Percentiles rank a stretch among this genome's conserved stretches.
Evolutionary conservation across 2,329 filamentous ascomycete species (phyloP).

Genomic region (Hypoxylon sp.): DNA sequence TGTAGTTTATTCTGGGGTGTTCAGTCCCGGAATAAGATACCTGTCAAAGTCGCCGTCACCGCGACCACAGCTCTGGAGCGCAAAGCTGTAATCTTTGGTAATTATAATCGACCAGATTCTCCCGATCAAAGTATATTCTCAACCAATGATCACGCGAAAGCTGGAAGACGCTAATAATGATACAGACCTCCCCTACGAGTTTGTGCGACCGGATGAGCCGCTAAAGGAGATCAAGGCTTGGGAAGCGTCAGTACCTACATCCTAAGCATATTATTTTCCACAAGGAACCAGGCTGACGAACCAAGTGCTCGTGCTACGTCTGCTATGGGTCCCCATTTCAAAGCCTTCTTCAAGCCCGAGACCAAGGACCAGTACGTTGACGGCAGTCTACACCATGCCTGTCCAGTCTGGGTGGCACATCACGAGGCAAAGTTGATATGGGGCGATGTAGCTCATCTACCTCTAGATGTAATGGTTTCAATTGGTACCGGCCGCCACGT

Average conservation of each 20-base stretch:
- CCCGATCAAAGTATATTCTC: constrained; percentile 28
- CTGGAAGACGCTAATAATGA: not conserved
- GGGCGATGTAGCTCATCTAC: constrained; percentile 32
- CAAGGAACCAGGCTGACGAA: not conserved
- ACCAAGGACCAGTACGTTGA: constrained; percentile 35
- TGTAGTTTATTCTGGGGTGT: constrained; percentile 40
- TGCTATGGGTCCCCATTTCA: constrained; percentile 39
- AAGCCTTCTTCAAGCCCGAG: constrained; percentile 38
- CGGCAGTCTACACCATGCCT: constrained; percentile 30
- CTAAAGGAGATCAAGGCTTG: constrained; percentile 41
- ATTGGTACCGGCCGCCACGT: constrained; percentile 39
- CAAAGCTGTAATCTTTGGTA: constrained; percentile 41
- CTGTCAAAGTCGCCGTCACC: constrained; percentile 42
- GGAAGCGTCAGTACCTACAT: constrained; percentile 41
- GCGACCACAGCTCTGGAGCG: constrained; percentile 30
- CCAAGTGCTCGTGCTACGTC: constrained; percentile 41
- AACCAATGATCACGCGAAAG: not conserved
- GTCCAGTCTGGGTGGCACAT: constrained; percentile 38
- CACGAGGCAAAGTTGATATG: constrained; percentile 40
- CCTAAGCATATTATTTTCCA: too few relatives aligned
- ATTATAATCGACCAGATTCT: constrained; percentile 43
- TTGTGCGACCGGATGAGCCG: constrained; percentile 38
- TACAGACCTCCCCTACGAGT: constrained; percentile 38
- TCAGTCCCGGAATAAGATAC: constrained; percentile 29
- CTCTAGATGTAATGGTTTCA: constrained; percentile 41